These are phyloP conservation scores for Mycotypha africana DNA, from an alignment of 371 early-diverging fungal species.

Conservation along the genomic window DNA sequence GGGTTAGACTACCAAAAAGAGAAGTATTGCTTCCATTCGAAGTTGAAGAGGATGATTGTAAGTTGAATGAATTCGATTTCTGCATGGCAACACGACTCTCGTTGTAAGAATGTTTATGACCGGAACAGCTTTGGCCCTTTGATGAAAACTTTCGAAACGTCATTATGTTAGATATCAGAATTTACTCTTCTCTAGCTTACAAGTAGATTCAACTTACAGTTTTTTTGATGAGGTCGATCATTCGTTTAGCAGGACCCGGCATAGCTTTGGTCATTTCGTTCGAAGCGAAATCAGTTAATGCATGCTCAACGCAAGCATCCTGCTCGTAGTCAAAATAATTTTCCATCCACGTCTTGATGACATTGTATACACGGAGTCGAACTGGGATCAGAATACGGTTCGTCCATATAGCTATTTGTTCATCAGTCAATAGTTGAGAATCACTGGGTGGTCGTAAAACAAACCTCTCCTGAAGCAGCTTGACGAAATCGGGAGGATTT, in stretches of 20 bases:
- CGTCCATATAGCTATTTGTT: slow-evolving; percentile 73
- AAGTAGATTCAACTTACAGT: slow-evolving; percentile 19
- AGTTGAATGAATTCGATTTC: slow-evolving; percentile 8
- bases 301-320: slow-evolving; percentile 33
- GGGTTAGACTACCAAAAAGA: slow-evolving; percentile 25
- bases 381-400: slow-evolving; percentile 82
- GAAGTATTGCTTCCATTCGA: slow-evolving; percentile 8
- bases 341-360: slow-evolving; percentile 92
- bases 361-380: slow-evolving; percentile 82
- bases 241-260: slow-evolving; percentile 39
- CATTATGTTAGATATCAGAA: no score
- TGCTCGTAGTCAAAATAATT: slow-evolving; percentile 66
- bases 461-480: slow-evolving; percentile 67
- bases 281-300: slow-evolving; percentile 20
- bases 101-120: slow-evolving; percentile 7
- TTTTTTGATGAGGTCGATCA: slow-evolving; percentile 32
- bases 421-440: slow-evolving; percentile 49
- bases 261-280: slow-evolving; percentile 28
- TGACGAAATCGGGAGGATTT: slow-evolving; percentile 64
- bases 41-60: slow-evolving; percentile 17
- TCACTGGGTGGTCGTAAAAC: slow-evolving; percentile 65
- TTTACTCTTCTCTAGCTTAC: no score
- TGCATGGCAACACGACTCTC: slow-evolving; percentile 1
- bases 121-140: slow-evolving; percentile 4
- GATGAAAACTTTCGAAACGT: slow-evolving; percentile 18